Evolutionary conservation across 768 basidiomycete species (phyloP).

Genomic region (Suillus tomentosus): DNA sequence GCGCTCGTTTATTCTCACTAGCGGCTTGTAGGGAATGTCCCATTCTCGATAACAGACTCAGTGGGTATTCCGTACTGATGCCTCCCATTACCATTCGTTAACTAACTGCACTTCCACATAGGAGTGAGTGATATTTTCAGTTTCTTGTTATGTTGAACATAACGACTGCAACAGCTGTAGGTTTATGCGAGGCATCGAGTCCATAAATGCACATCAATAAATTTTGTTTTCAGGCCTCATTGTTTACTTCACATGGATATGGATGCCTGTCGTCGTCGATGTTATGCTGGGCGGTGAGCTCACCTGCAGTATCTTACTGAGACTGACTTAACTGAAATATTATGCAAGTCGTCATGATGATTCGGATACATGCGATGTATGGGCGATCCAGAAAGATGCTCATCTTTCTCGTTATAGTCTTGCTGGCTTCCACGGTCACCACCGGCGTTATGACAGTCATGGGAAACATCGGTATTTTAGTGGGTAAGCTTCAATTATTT

Average conservation of each 20-base stretch:
- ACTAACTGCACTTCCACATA: neutral
- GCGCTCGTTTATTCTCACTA: neutral
- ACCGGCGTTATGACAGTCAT: neutral
- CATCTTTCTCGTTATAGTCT: neutral
- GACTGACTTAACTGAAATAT: neutral
- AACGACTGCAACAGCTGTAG: neutral
- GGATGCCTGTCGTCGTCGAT: neutral
- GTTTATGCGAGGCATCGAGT: neutral
- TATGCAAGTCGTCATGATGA: neutral
- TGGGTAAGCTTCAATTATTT: neutral
- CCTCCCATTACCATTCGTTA: neutral
- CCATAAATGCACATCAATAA: neutral
- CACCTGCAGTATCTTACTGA: neutral
- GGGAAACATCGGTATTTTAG: neutral
- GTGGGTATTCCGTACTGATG: neutral
- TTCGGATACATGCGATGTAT: neutral
- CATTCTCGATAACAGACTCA: neutral
- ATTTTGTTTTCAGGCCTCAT: neutral
- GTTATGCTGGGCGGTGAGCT: neutral
- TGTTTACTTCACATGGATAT: fast-evolving
- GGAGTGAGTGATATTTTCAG: neutral
- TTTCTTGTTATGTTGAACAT: neutral
- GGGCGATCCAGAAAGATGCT: neutral
- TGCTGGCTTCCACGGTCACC: neutral
- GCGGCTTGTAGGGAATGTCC: neutral